Percentiles rank a stretch among this genome's conserved stretches.
Conservation (phyloP, 768 basidiomycete species). For the Trametes gibbosa region DNA sequence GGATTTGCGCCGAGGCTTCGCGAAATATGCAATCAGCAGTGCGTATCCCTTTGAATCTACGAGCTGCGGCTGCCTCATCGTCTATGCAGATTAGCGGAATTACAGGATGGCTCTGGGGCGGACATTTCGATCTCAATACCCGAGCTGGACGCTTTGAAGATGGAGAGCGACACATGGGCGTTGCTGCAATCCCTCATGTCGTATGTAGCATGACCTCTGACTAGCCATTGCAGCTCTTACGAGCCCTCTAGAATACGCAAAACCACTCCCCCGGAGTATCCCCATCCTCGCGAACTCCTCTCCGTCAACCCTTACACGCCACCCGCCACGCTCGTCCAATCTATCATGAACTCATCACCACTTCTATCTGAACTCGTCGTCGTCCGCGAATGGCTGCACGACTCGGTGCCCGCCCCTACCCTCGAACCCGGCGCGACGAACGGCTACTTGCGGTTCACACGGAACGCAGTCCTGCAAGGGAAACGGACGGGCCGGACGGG, state of each 20-base stretch:
- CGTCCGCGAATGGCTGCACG: slow-evolving; percentile 87
- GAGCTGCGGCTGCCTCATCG: background rate
- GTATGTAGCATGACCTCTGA: slow-evolving; percentile 39
- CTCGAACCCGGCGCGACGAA: slow-evolving; percentile 69
- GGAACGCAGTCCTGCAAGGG: slow-evolving; percentile 66
- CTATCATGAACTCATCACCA: slow-evolving; percentile 64
- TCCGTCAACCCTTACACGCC: slow-evolving; percentile 80
- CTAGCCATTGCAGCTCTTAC: background rate
- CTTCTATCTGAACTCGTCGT: slow-evolving; percentile 74
- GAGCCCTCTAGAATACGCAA: slow-evolving; percentile 57
- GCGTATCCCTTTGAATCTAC: slow-evolving; percentile 24
- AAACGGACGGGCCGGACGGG: slow-evolving; percentile 46
- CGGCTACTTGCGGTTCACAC: slow-evolving; percentile 85
- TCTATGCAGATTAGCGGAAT: slow-evolving; percentile 47
- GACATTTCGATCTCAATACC: slow-evolving; percentile 40
- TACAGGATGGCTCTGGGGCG: slow-evolving; percentile 36
- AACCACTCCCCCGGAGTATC: slow-evolving; percentile 46
- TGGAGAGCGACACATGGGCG: slow-evolving; percentile 83
- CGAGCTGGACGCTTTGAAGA: slow-evolving; percentile 59
- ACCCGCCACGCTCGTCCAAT: slow-evolving; percentile 69
- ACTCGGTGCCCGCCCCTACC: slow-evolving; percentile 65
- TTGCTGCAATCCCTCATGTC: slow-evolving; percentile 76
- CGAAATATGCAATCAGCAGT: slow-evolving; percentile 56
- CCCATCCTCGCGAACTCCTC: slow-evolving; percentile 55
- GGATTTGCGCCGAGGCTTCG: slow-evolving; percentile 70